Base-by-base conservation (phyloP, 495 filamentous ascomycete species). In the Thozetella sp. region DNA sequence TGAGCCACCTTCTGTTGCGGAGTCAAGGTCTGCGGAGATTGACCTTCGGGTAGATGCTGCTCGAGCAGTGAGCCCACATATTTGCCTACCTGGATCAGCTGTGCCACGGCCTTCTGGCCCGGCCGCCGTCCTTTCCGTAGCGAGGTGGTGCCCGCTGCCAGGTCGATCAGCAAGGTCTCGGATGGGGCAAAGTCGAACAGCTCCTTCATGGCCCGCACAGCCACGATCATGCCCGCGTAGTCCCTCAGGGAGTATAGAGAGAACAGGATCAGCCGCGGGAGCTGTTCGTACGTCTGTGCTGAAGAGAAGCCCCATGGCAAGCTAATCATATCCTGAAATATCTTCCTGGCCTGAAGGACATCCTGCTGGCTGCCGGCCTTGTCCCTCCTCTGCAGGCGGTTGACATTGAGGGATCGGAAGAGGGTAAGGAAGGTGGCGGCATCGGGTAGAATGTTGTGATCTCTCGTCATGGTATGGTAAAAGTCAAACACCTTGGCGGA, bases 361-460 rank as follows among this genome's bases (percentile, higher is more conserved):
- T 86, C 78, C 51, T 82, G 81, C 15, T 54, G 63, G 1, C 68
- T 19, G 66, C 84, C 67, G 72, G 77, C 67, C 0, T 57, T 54
- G 23, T 61, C 53, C 80, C 83, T 76, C 48, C 64, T 55, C 3
- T 71, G 45, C 19, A 78, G 63, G 3, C 74, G 75, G 59, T 80
- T 81, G 51, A 76, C 69, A 0, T 69, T 67, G n/a, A 82, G 68
- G 12, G 72, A 64, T 59, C 78, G 76, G 69, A 88, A 94, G 12
- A 94, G 80, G 40, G 83, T 86, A 45, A 83, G 76, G 67, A 87
- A 93, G 9, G 90, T 91, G 66, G 88, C 83, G 1, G 88, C 76
- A 62, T 93, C 88, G 0, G 88, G 88, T 34, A 73, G 67, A 11
- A 88, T 72, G 17, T 64, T 56, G 22, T 72, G 66, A 24, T 73